These are phyloP conservation scores for Barbatosphaeria neglecta DNA, from an alignment of 495 filamentous ascomycete species.

Conservation along the genomic window DNA sequence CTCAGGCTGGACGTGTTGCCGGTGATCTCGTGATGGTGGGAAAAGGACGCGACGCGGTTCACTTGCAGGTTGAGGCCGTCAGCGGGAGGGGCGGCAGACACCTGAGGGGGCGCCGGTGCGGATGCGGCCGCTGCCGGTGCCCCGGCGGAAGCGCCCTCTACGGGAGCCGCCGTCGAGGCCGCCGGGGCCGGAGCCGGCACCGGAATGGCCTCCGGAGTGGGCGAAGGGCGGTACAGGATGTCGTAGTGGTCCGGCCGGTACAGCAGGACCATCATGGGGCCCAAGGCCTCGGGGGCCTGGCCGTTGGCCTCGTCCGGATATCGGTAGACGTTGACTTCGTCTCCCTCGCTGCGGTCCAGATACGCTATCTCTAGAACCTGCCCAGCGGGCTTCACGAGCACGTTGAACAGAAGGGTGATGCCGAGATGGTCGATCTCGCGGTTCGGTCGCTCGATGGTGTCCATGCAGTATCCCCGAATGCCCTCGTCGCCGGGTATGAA, in stretches of 20 bases:
- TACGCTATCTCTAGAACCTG: conserved; percentile 82
- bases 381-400: conserved; percentile 67
- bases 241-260: conserved; percentile 81
- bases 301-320: conserved; percentile 47
- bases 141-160: no score
- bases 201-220: conserved; percentile 38
- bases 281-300: conserved; percentile 31
- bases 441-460: conserved; percentile 58
- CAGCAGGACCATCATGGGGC: conserved; percentile 38
- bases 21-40: conserved; percentile 25
- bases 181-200: conserved; percentile 21
- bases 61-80: conserved; percentile 38
- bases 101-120: no score
- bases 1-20: conserved; percentile 26
- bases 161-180: no score
- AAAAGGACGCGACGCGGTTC: conserved; percentile 30
- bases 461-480: conserved; percentile 59
- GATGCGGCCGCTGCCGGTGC: no score
- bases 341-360: conserved; percentile 75
- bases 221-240: conserved; percentile 66
- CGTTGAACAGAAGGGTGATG: conserved; percentile 62
- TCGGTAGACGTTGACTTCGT: conserved; percentile 65
- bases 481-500: conserved; percentile 48
- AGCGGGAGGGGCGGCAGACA: no score
- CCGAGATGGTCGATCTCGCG: conserved; percentile 86